These are phyloP conservation scores for Lichtheimia corymbifera DNA, from an alignment of 371 early-diverging fungal genomes.

Conservation along the genomic window DNA sequence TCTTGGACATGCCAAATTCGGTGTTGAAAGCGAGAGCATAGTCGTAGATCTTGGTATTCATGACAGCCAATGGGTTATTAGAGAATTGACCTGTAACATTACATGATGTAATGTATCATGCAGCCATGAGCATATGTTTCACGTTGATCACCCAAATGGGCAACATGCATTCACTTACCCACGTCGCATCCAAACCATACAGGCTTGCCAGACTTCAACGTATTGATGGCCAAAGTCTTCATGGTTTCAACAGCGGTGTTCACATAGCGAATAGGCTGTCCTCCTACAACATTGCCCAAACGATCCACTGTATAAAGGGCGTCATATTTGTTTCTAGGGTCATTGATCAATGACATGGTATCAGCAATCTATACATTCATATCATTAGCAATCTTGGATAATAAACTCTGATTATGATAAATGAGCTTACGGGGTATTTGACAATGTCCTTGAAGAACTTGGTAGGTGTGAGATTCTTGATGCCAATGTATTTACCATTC, in stretches of 20 bases:
- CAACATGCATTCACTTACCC: conserved; percentile 46
- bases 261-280: conserved; percentile 66
- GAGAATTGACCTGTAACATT: conserved; percentile 37
- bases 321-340: conserved; percentile 70
- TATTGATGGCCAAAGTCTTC: conserved; percentile 64
- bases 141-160: not conserved
- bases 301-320: conserved; percentile 75
- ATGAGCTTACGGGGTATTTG: conserved; percentile 51
- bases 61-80: conserved; percentile 49
- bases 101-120: not conserved
- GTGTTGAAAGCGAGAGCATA: conserved; percentile 73
- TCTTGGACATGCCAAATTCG: conserved; percentile 65
- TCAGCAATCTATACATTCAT: conserved; percentile 47
- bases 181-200: conserved; percentile 90
- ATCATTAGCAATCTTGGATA: not conserved
- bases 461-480: conserved; percentile 61
- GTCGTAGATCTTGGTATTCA: conserved; percentile 71
- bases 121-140: not conserved
- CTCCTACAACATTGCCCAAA: conserved; percentile 77
- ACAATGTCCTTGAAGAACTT: conserved; percentile 68
- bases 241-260: conserved; percentile 60
- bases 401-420: not conserved
- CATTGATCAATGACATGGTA: conserved; percentile 76
- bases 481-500: conserved; percentile 64
- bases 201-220: conserved; percentile 63